A percentile compares a stretch with the other conserved stretches of the same genome.
Conservation (phyloP, 2,329 filamentous ascomycete genomes). For the Sclerotinia glacialis region DNA sequence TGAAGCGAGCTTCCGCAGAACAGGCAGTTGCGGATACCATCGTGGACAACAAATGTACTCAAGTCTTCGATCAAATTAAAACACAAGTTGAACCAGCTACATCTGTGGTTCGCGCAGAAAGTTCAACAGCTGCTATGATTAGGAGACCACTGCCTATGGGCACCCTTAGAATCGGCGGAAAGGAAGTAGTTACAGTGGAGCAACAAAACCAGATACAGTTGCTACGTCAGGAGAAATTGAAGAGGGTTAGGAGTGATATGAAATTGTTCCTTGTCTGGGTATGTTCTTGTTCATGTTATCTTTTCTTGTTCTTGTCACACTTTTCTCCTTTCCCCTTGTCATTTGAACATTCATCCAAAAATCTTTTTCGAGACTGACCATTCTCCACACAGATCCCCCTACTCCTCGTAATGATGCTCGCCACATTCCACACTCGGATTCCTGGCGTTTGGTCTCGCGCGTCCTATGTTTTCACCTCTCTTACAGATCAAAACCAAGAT, state of each 20-base stretch:
- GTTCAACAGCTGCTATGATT: conserved; percentile 43
- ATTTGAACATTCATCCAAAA: neutral
- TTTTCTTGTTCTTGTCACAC: neutral
- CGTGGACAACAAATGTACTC: conserved; percentile 56
- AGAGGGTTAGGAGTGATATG: conserved; percentile 60
- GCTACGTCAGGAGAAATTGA: conserved; percentile 60
- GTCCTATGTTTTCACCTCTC: conserved; percentile 27
- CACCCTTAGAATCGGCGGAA: conserved; percentile 59
- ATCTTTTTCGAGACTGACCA: conserved; percentile 7
- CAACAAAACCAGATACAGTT: conserved; percentile 62
- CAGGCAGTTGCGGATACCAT: conserved; percentile 57
- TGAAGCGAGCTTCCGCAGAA: conserved; percentile 57
- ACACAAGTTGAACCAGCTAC: conserved; percentile 13
- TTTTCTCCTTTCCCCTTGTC: no score
- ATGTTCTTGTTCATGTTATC: conserved; percentile 33
- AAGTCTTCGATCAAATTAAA: conserved; percentile 49
- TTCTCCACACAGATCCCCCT: conserved; percentile 47
- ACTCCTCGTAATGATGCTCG: conserved; percentile 48
- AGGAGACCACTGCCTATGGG: conserved; percentile 37
- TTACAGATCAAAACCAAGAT: conserved; percentile 25
- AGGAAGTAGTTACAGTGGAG: conserved; percentile 62
- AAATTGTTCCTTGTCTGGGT: conserved; percentile 70
- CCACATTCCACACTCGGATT: conserved; percentile 51
- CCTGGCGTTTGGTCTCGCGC: conserved; percentile 45
- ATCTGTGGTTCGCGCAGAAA: conserved; percentile 31